A percentile compares a stretch with the other conserved stretches of the same genome.
Evolutionary conservation across 352 stramenopile species (phyloP).

Genomic region (Pythium aristosporum): DNA sequence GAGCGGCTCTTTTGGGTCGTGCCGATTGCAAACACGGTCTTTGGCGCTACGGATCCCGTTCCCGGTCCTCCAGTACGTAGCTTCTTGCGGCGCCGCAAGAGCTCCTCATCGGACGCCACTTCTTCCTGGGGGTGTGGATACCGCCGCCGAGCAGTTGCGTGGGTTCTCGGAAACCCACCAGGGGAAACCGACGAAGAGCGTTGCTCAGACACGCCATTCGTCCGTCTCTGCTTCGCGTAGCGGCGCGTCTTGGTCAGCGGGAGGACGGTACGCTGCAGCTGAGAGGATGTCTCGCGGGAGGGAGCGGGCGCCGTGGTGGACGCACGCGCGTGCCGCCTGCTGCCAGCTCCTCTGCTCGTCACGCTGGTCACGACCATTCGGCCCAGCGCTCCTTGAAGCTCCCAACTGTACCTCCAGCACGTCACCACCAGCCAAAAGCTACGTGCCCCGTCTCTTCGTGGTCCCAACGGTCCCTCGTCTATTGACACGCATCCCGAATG

Average conservation of each 20-base stretch:
- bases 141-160: neutral
- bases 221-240: neutral
- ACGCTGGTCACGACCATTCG: neutral
- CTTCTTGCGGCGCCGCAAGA: conserved; percentile 1
- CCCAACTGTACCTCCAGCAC: too few species aligned
- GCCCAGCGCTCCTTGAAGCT: too few species aligned
- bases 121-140: conserved; percentile 1
- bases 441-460: too few species aligned
- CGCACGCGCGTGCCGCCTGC: neutral
- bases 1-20: conserved; percentile 10
- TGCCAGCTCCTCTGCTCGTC: neutral
- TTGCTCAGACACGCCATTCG: neutral
- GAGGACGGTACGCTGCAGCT: neutral
- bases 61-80: neutral
- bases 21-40: conserved; percentile 14
- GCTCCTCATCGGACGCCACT: conserved; percentile 8
- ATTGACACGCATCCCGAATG: too few species aligned
- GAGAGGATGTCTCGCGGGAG: too few species aligned
- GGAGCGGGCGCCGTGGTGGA: neutral
- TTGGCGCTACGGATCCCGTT: neutral
- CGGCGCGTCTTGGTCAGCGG: neutral
- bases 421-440: too few species aligned
- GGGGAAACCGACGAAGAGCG: neutral
- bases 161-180: too few species aligned
- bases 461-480: too few species aligned